Evolutionary conservation across 495 filamentous ascomycete genomes (phyloP).

Genomic region (Podospora australis): DNA sequence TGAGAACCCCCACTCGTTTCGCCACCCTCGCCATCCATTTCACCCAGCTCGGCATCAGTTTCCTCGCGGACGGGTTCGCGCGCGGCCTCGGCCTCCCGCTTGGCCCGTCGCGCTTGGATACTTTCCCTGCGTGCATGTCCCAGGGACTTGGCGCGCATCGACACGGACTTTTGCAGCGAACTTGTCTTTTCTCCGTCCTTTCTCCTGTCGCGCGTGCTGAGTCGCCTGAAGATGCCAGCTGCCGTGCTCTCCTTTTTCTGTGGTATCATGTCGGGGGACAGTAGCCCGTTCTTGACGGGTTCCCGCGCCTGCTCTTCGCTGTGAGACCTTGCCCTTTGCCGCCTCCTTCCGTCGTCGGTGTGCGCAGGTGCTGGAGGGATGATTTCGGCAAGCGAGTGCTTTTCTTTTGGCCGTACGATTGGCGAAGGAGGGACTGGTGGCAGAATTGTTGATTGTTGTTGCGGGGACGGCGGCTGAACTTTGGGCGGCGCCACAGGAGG

Average conservation of each 20-base stretch:
- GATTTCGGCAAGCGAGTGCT: constrained; percentile 55
- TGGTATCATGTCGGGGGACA: constrained; percentile 54
- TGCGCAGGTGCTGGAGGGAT: constrained; percentile 80
- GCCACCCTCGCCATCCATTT: constrained; percentile 20
- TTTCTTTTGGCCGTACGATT: constrained; percentile 40
- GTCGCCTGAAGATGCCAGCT: constrained; percentile 76
- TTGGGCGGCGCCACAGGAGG: constrained; percentile 18
- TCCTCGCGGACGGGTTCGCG: constrained; percentile 65
- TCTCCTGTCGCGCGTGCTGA: constrained; percentile 74
- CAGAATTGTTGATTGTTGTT: constrained; percentile 11
- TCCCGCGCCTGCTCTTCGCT: constrained; percentile 89
- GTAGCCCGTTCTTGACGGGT: constrained; percentile 63
- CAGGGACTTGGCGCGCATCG: constrained; percentile 78
- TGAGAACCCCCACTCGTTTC: constrained; percentile 45
- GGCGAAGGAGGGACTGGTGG: constrained; percentile 24
- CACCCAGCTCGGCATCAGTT: constrained; percentile 57
- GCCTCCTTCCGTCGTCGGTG: constrained; percentile 77
- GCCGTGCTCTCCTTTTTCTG: constrained; percentile 82
- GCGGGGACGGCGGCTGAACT: constrained; percentile 24
- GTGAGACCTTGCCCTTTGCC: constrained; percentile 85
- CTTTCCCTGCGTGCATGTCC: constrained; percentile 86
- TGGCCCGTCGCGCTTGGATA: constrained; percentile 72
- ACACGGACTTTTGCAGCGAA: constrained; percentile 40
- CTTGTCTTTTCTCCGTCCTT: constrained; percentile 46
- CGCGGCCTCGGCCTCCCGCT: constrained; percentile 45